phyloP scores from a whole-genome alignment of 495 filamentous ascomycete genomes.

The Sordaria brevicollis region DNA sequence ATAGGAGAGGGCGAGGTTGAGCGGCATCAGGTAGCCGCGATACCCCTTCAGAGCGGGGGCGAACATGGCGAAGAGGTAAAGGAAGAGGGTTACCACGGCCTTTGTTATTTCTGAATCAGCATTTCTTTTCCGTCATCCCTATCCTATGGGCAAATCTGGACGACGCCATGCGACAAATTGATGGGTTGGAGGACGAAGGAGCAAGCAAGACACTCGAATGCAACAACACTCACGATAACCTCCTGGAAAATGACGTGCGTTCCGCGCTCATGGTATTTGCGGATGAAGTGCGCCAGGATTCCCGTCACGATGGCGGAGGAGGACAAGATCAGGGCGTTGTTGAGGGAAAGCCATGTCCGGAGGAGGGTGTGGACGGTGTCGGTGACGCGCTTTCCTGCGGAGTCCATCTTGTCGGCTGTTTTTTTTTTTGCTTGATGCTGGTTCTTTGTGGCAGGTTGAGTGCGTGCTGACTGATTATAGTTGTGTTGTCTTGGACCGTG shows the following conservation, averaged over 20 bases:
- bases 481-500: no score
- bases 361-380: constrained; percentile 3
- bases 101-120: not conserved
- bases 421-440: no score
- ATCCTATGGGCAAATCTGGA: not conserved
- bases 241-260: constrained; percentile 13
- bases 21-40: constrained; percentile 19
- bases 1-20: constrained; percentile 22
- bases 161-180: not conserved
- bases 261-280: constrained; percentile 7
- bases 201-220: not conserved
- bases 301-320: constrained; percentile 19
- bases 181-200: not conserved
- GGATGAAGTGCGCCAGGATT: constrained; percentile 16
- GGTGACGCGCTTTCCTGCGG: not conserved
- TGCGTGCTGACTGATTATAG: not conserved
- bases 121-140: not conserved
- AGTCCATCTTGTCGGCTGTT: not conserved
- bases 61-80: constrained; percentile 14
- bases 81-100: constrained; percentile 16
- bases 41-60: constrained; percentile 17
- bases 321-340: constrained; percentile 14
- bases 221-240: constrained; percentile 14
- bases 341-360: constrained; percentile 7
- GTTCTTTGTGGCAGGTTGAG: not conserved